Percentiles rank a stretch among this genome's conserved stretches.
phyloP scores from a whole-genome alignment of 2,329 filamentous ascomycete genomes.

The Bisporella sp. region DNA sequence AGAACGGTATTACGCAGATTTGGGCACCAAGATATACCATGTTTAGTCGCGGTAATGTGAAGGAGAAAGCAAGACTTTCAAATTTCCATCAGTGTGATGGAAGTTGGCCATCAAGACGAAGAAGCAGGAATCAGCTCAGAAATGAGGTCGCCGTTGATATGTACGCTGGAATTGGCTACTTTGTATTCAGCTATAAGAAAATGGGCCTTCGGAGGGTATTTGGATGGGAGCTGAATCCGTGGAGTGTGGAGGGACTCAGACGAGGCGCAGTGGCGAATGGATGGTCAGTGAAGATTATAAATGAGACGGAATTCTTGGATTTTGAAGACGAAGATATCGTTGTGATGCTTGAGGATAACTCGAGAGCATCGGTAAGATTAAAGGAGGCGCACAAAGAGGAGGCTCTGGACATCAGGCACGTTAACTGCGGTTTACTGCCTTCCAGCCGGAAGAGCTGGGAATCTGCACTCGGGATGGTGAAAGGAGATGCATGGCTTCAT shows the following conservation, averaged over 20 bases:
- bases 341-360: slow-evolving; percentile 65
- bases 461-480: slow-evolving; percentile 40
- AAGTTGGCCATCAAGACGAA: not conserved
- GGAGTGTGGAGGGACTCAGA: slow-evolving; percentile 77
- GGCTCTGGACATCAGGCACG: slow-evolving; percentile 38
- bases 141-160: slow-evolving; percentile 58
- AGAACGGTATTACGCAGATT: slow-evolving; percentile 73
- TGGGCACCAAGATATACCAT: slow-evolving; percentile 91
- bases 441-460: slow-evolving; percentile 48
- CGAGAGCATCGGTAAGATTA: slow-evolving; percentile 29
- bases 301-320: slow-evolving; percentile 27
- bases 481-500: slow-evolving; percentile 49
- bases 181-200: slow-evolving; percentile 74
- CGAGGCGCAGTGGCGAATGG: slow-evolving; percentile 66
- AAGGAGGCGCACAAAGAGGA: slow-evolving; percentile 20
- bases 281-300: slow-evolving; percentile 54
- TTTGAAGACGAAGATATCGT: slow-evolving; percentile 47
- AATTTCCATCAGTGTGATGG: slow-evolving; percentile 33
- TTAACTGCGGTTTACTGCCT: slow-evolving; percentile 59
- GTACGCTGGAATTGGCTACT: slow-evolving; percentile 92
- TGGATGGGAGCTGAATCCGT: slow-evolving; percentile 86
- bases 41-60: slow-evolving; percentile 88
- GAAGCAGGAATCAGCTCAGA: slow-evolving; percentile 7
- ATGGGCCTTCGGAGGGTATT: slow-evolving; percentile 64
- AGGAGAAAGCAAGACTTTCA: slow-evolving; percentile 76